These are phyloP conservation scores for Aspergillus texensis DNA, from an alignment of 2,329 filamentous ascomycete genomes.

Conservation along the genomic window DNA sequence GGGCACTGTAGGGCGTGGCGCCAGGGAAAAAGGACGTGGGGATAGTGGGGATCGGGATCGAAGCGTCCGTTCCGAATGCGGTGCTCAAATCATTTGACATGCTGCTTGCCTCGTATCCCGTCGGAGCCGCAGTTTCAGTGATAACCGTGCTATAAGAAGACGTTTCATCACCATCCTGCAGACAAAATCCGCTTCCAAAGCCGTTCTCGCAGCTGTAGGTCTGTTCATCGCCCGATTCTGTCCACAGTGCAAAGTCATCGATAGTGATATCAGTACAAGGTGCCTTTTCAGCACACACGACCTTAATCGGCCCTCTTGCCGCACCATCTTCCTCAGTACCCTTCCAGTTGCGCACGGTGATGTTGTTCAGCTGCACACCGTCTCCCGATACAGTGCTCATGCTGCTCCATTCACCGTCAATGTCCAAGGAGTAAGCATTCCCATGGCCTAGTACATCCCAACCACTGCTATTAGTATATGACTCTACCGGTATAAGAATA, in stretches of 20 bases:
- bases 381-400: conserved; percentile 47
- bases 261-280: conserved; percentile 58
- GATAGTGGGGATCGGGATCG: conserved; percentile 27
- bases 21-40: conserved; percentile 33
- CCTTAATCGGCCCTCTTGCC: conserved; percentile 56
- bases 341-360: conserved; percentile 60
- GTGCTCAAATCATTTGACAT: conserved; percentile 30
- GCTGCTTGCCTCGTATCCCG: conserved; percentile 21
- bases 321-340: conserved; percentile 59
- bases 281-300: conserved; percentile 53
- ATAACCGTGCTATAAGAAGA: conserved; percentile 26
- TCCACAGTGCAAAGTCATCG: conserved; percentile 54
- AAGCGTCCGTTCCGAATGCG: conserved; percentile 27
- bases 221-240: conserved; percentile 30
- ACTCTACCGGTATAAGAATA: no score
- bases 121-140: conserved; percentile 28
- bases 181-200: conserved; percentile 52
- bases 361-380: conserved; percentile 56
- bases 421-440: conserved; percentile 61
- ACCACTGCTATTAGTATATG: not conserved
- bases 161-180: conserved; percentile 34
- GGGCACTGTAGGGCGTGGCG: conserved; percentile 30
- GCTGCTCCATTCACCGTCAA: conserved; percentile 57
- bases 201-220: conserved; percentile 52
- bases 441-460: conserved; percentile 45